Base-by-base conservation (phyloP, 768 basidiomycete species). In the Amanita jacksonii region DNA sequence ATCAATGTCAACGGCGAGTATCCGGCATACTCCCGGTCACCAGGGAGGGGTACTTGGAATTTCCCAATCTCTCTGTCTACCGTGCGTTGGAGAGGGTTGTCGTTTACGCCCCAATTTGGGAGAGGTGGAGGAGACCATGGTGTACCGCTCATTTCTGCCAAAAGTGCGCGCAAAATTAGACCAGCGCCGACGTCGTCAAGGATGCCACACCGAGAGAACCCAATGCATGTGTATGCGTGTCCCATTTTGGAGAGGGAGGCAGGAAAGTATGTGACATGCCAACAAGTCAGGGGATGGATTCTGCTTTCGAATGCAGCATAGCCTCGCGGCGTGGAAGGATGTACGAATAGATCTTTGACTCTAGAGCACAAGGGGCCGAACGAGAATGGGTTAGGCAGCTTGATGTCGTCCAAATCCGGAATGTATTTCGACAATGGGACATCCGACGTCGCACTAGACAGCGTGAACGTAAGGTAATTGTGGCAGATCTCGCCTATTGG, bases 261-360 rank as follows among this genome's bases (percentile, higher is more conserved):
- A 4, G 66, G 67, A 48, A 70, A 67, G 38, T 64, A 59, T 6
- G 63, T 64, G n/a, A 72, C 31, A 34, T 70, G 67, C 68, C 68
- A 70, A 50, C 62, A 67, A 13, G 66, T 68, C 36, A 70, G 51
- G 9, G 69, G 69, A 47, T 64, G 53, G 6, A 38, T 50, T 9
- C 37, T 35, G 10, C 48, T 51, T 5, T 65, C 65, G 66, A 66
- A 70, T 20, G 45, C 41, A 4, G 57, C 46, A 43, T 64, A 67
- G 22, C 61, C 58, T 4, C 63, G 60, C 1, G 67, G 68, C 0
- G 67, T 69, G 2, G 62, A 60, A 2, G 63, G 51, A 42, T 68
- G 58, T 18, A 68, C 52, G 49, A 72, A 67, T 15, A 70, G 44
- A 8, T 55, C 45, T 13, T 56, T 57, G 20, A 68, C 68, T 15